Percentiles rank a stretch among this genome's conserved stretches.
phyloP scores from a whole-genome alignment of 768 basidiomycete species.

The Collybia sordida region DNA sequence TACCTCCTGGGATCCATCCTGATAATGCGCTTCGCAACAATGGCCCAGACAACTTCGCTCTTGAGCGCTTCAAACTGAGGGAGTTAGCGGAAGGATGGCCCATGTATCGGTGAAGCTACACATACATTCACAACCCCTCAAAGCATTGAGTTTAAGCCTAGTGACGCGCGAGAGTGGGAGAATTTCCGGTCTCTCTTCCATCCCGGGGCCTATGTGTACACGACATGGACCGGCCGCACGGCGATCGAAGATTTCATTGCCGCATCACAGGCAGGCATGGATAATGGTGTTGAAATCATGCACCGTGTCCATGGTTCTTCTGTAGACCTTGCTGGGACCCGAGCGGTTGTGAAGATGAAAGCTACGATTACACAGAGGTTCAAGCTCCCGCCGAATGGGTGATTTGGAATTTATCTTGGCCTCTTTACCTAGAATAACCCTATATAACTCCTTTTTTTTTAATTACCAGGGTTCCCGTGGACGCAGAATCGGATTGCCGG shows the following conservation, averaged over 20 bases:
- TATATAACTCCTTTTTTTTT: background rate
- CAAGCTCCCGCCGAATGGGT: conserved; percentile 15
- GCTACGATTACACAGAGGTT: conserved; percentile 23
- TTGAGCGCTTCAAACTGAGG: conserved; percentile 19
- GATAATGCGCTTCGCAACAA: conserved; percentile 20
- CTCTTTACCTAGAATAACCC: background rate
- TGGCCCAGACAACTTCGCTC: conserved; percentile 14
- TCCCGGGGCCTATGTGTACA: conserved; percentile 19
- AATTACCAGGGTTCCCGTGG: conserved; percentile 9
- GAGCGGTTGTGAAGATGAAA: conserved; percentile 32
- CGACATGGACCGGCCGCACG: conserved; percentile 20
- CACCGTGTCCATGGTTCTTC: conserved; percentile 19
- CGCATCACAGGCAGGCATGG: conserved; percentile 17
- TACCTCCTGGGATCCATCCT: conserved; percentile 16
- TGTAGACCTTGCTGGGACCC: conserved; percentile 25
- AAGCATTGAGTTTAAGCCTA: background rate
- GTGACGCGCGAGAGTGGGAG: conserved; percentile 21
- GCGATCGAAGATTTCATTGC: conserved; percentile 18
- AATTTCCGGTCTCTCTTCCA: conserved; percentile 21
- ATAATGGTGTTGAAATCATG: conserved; percentile 19
- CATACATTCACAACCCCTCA: background rate
- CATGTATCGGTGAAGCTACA: conserved; percentile 15
- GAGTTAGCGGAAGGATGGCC: conserved; percentile 23
- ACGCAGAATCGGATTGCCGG: conserved; percentile 20
- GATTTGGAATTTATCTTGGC: background rate